A percentile compares a stretch with the other conserved stretches of the same genome.
Conservation (phyloP, 495 filamentous ascomycete genomes). For the Neurospora discreta region DNA sequence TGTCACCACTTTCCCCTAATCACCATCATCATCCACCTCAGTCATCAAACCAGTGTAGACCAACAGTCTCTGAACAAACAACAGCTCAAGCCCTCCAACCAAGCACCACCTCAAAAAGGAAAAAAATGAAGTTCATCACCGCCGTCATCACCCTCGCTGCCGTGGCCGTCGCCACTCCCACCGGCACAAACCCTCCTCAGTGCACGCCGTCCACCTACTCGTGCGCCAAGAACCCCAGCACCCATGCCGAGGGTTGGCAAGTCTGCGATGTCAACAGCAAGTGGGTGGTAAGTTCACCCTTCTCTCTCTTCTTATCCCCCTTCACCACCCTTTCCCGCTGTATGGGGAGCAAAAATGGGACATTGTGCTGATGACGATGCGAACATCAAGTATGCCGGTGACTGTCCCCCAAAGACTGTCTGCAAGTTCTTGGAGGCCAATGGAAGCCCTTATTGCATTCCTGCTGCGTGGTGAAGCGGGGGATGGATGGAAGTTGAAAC, state of each 20-base stretch:
- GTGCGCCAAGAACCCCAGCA: slow-evolving; percentile 9
- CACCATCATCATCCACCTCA: background rate
- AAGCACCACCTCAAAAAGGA: background rate
- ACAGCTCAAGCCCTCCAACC: background rate
- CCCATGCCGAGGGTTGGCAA: slow-evolving; percentile 12
- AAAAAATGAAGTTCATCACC: slow-evolving; percentile 16
- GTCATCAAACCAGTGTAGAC: background rate
- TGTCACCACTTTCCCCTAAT: background rate
- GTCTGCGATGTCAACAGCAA: slow-evolving; percentile 11
- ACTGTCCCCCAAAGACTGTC: slow-evolving; percentile 8
- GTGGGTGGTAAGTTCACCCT: slow-evolving; percentile 16
- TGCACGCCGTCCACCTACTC: slow-evolving; percentile 19
- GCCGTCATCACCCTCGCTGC: slow-evolving; percentile 12
- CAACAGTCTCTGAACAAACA: background rate
- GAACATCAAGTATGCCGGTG: slow-evolving; percentile 9
- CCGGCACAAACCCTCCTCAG: background rate
- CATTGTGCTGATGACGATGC: background rate
- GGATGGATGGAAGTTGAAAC: background rate
- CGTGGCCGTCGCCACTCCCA: slow-evolving; percentile 7
- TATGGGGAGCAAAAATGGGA: background rate
- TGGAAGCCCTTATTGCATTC: slow-evolving; percentile 21
- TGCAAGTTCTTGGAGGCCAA: slow-evolving; percentile 17
- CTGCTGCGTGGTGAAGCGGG: background rate
- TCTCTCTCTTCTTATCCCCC: background rate
- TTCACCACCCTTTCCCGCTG: background rate